phyloP scores from a whole-genome alignment of 768 basidiomycete genomes.

The Brasilioporus rufonigricans region DNA sequence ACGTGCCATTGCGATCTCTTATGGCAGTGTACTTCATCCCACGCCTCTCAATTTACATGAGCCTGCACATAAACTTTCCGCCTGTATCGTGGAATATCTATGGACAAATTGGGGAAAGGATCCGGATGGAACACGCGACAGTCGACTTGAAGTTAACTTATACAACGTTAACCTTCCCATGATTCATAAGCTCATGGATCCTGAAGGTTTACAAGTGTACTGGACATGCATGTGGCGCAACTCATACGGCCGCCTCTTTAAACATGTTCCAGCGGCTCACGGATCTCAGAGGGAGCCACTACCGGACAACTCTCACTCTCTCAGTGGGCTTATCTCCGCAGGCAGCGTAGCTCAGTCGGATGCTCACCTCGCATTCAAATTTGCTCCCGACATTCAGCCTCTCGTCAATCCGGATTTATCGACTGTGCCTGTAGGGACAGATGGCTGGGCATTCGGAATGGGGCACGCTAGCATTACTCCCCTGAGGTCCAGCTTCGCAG shows the following conservation, averaged over 20 bases:
- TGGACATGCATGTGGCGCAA: slow-evolving; percentile 90
- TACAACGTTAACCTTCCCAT: slow-evolving; percentile 90
- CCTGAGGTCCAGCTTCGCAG: slow-evolving; percentile 70
- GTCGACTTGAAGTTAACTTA: slow-evolving; percentile 76
- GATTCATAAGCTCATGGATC: slow-evolving; percentile 58
- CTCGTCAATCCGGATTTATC: slow-evolving; percentile 61
- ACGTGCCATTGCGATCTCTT: slow-evolving; percentile 85
- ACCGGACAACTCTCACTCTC: slow-evolving; percentile 45
- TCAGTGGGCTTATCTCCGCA: slow-evolving; percentile 6
- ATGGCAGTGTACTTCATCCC: slow-evolving; percentile 74
- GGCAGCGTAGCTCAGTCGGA: slow-evolving; percentile 16
- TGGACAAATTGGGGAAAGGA: slow-evolving; percentile 88
- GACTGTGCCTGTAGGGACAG: slow-evolving; percentile 70
- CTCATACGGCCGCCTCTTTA: slow-evolving; percentile 80
- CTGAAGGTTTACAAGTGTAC: slow-evolving; percentile 60
- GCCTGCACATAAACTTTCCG: slow-evolving; percentile 71
- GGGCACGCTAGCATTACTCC: slow-evolving; percentile 79
- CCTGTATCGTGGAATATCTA: slow-evolving; percentile 66
- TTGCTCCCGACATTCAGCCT: slow-evolving; percentile 65
- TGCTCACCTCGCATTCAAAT: slow-evolving; percentile 65
- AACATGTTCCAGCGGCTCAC: slow-evolving; percentile 34
- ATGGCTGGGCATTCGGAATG: slow-evolving; percentile 74
- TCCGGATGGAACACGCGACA: slow-evolving; percentile 49
- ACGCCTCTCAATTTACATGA: slow-evolving; percentile 56
- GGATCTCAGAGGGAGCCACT: slow-evolving; percentile 25